Evolutionary conservation across 176 grass and related monocot genomes (phyloP).

Genomic region (Canna indica): DNA sequence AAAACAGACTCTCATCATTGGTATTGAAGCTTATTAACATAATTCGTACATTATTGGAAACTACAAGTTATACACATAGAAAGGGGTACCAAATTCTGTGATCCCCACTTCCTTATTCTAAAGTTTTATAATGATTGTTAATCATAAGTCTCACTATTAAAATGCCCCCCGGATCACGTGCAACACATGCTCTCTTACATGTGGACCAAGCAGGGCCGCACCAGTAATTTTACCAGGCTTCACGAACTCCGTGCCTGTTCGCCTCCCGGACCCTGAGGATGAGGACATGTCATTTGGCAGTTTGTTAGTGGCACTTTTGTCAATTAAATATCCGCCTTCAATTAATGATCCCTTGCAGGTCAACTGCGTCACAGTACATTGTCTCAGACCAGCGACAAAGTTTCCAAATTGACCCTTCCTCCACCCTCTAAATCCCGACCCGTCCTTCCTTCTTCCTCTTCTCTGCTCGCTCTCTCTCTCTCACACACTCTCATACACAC

Average conservation of each 20-base stretch:
- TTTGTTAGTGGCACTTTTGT: not conserved
- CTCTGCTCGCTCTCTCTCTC: not conserved
- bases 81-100: too few relatives aligned
- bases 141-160: not conserved
- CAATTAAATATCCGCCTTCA: not conserved
- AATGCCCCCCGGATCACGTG: not conserved
- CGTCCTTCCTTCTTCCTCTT: not conserved
- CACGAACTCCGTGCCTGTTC: too few relatives aligned
- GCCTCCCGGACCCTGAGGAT: not conserved
- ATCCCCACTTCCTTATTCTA: too few relatives aligned
- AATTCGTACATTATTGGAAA: too few relatives aligned
- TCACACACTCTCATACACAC: too few relatives aligned
- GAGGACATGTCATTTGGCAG: not conserved
- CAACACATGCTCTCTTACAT: not conserved
- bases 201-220: not conserved
- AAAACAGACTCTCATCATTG: too few relatives aligned
- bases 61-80: too few relatives aligned
- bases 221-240: not conserved
- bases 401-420: not conserved
- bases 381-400: not conserved
- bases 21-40: too few relatives aligned
- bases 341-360: not conserved
- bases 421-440: not conserved
- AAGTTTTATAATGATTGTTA: not conserved
- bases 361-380: not conserved